phyloP scores from a whole-genome alignment of 345 rosid species.

The Melastoma malabathricum region DNA sequence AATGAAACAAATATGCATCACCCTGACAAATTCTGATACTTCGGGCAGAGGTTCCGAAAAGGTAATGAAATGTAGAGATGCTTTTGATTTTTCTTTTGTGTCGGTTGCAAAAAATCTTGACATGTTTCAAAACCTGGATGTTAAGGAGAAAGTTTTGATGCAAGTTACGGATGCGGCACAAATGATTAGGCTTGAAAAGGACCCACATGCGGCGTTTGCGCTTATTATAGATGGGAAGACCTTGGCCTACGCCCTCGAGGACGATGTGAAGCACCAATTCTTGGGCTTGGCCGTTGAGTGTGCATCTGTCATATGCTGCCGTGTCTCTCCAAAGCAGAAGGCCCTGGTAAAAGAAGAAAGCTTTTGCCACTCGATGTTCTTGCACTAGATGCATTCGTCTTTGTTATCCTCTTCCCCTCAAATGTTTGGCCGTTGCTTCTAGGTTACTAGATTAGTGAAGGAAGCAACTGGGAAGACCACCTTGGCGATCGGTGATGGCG shows the following conservation, averaged over 20 bases:
- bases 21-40: slow-evolving; percentile 19
- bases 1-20: slow-evolving; percentile 44
- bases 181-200: slow-evolving; percentile 28
- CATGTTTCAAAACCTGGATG: slow-evolving; percentile 22
- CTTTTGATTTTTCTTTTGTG: slow-evolving; percentile 9
- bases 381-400: background rate
- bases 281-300: slow-evolving; percentile 58
- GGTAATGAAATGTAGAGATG: slow-evolving; percentile 3
- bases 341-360: slow-evolving; percentile 29
- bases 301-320: slow-evolving; percentile 79
- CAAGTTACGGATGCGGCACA: slow-evolving; percentile 38
- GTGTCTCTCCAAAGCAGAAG: slow-evolving; percentile 82
- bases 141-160: slow-evolving; percentile 32
- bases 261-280: slow-evolving; percentile 51
- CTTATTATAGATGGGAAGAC: slow-evolving; percentile 65
- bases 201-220: slow-evolving; percentile 44
- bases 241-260: slow-evolving; percentile 40
- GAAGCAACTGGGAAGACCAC: slow-evolving; percentile 54
- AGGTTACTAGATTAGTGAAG: slow-evolving; percentile 66
- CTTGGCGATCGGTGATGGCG: slow-evolving; percentile 76
- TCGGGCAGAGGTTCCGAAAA: slow-evolving; percentile 16
- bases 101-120: background rate
- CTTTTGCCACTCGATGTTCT: background rate
- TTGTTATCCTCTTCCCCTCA: background rate
- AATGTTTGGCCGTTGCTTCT: background rate